Percentiles rank a stretch among this genome's conserved stretches.
Evolutionary conservation across 2,329 filamentous ascomycete genomes (phyloP).

Genomic region (Pyricularia grisea): DNA sequence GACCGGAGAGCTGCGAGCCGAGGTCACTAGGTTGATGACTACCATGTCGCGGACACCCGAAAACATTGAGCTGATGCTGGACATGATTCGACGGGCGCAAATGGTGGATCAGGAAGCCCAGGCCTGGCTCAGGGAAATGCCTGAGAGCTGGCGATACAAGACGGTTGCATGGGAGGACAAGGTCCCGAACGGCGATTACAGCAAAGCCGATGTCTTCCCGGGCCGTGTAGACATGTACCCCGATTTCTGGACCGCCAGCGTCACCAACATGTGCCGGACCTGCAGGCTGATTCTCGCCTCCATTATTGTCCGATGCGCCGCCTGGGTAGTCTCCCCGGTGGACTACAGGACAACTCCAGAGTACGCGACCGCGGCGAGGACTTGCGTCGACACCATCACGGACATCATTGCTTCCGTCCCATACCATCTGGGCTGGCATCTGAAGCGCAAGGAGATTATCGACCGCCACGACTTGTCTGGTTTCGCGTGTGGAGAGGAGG

Average conservation of each 20-base stretch:
- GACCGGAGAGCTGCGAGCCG: slow-evolving; percentile 44
- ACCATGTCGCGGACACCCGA: slow-evolving; percentile 34
- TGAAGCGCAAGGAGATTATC: slow-evolving; percentile 30
- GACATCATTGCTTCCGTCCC: slow-evolving; percentile 54
- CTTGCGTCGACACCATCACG: slow-evolving; percentile 41
- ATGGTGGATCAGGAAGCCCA: slow-evolving; percentile 41
- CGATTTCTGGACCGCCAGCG: slow-evolving; percentile 48
- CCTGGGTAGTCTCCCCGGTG: slow-evolving; percentile 49
- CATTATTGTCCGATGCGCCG: slow-evolving; percentile 47
- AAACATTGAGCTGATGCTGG: slow-evolving; percentile 38
- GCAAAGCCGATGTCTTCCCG: slow-evolving; percentile 46
- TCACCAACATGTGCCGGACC: slow-evolving; percentile 47
- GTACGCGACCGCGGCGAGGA: slow-evolving; percentile 44
- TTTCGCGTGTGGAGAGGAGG: slow-evolving; percentile 41
- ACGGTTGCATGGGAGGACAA: slow-evolving; percentile 49
- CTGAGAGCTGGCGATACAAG: slow-evolving; percentile 38
- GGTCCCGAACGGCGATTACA: slow-evolving; percentile 41
- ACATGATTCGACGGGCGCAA: slow-evolving; percentile 42
- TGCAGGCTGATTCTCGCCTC: slow-evolving; percentile 45
- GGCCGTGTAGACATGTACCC: slow-evolving; percentile 50
- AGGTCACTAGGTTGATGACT: slow-evolving; percentile 40
- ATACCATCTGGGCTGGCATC: slow-evolving; percentile 51
- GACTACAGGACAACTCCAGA: slow-evolving; percentile 55
- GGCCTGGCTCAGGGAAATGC: slow-evolving; percentile 40
- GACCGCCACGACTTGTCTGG: slow-evolving; percentile 29